Evolutionary conservation across 805 yeast genomes (phyloP).

Genomic region (Metschnikowia arizonensis): DNA sequence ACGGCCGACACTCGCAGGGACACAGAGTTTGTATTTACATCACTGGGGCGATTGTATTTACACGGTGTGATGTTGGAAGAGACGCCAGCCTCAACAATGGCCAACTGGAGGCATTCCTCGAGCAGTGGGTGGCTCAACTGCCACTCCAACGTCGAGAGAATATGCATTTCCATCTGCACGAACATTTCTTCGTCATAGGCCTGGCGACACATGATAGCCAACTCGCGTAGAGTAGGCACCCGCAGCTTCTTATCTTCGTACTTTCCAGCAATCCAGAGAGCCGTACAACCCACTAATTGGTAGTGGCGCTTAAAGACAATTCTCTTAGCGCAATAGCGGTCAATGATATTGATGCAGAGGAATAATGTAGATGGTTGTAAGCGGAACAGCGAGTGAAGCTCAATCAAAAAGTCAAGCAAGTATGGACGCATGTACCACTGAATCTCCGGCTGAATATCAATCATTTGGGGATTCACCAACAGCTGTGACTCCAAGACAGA

Average conservation of each 20-base stretch:
- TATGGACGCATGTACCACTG: conserved; percentile 49
- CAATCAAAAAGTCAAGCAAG: conserved; percentile 41
- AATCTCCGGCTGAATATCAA: conserved; percentile 44
- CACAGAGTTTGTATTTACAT: conserved; percentile 9
- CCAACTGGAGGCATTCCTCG: conserved; percentile 48
- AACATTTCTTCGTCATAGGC: conserved; percentile 55
- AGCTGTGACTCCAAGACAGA: conserved; percentile 38
- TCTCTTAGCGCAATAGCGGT: conserved; percentile 44
- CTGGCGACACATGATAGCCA: conserved; percentile 53
- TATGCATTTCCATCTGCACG: conserved; percentile 44
- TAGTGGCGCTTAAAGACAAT: conserved; percentile 46
- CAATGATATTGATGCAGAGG: conserved; percentile 42
- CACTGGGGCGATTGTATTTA: conserved; percentile 21
- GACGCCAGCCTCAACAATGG: conserved; percentile 35
- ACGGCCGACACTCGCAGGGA: conserved; percentile 45
- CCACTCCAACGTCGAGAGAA: conserved; percentile 42
- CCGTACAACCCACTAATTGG: conserved; percentile 46
- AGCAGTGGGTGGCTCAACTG: conserved; percentile 44
- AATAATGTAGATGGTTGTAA: conserved; percentile 42
- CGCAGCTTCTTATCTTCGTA: conserved; percentile 58
- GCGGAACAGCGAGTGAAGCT: conserved; percentile 39
- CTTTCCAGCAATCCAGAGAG: conserved; percentile 46
- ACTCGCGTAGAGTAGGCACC: conserved; percentile 53
- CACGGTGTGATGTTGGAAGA: conserved; percentile 21
- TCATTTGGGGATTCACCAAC: conserved; percentile 49